These are phyloP conservation scores for Modicella reniformis DNA, from an alignment of 371 early-diverging fungal species.

Conservation along the genomic window DNA sequence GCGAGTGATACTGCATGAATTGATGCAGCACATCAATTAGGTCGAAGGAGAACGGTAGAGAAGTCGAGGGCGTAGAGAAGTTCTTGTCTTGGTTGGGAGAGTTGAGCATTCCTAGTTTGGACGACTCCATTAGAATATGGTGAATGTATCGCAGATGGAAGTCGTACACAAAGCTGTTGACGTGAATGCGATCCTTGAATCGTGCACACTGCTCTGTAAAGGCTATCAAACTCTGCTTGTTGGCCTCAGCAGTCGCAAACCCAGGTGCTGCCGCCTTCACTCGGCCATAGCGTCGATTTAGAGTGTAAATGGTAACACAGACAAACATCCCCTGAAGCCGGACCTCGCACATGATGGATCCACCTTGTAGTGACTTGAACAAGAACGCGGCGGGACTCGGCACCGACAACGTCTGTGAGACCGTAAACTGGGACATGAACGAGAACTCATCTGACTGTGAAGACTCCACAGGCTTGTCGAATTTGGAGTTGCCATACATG, in stretches of 20 bases:
- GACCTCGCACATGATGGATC: slow-evolving; percentile 80
- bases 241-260: slow-evolving; percentile 60
- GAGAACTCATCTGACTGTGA: slow-evolving; percentile 41
- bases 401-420: slow-evolving; percentile 55
- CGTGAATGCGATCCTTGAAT: slow-evolving; percentile 76
- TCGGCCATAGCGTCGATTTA: slow-evolving; percentile 74
- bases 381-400: slow-evolving; percentile 73
- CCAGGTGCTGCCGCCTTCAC: slow-evolving; percentile 59
- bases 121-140: slow-evolving; percentile 61
- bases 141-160: slow-evolving; percentile 79
- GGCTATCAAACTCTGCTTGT: slow-evolving; percentile 64
- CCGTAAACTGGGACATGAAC: slow-evolving; percentile 58
- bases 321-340: slow-evolving; percentile 76
- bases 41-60: slow-evolving; percentile 61
- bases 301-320: slow-evolving; percentile 78
- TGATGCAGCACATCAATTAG: slow-evolving; percentile 71
- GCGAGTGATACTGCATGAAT: slow-evolving; percentile 66
- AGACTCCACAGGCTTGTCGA: slow-evolving; percentile 41
- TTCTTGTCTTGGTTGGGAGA: slow-evolving; percentile 13
- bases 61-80: slow-evolving; percentile 18
- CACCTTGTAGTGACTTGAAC: slow-evolving; percentile 71
- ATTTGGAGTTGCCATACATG: slow-evolving; percentile 59
- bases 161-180: slow-evolving; percentile 86
- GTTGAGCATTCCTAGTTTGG: slow-evolving; percentile 20
- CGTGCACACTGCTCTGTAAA: slow-evolving; percentile 77